A percentile compares a stretch with the other conserved stretches of the same genome.
Evolutionary conservation across 768 basidiomycete genomes (phyloP).

Genomic region (Leccinum aurantiacum): DNA sequence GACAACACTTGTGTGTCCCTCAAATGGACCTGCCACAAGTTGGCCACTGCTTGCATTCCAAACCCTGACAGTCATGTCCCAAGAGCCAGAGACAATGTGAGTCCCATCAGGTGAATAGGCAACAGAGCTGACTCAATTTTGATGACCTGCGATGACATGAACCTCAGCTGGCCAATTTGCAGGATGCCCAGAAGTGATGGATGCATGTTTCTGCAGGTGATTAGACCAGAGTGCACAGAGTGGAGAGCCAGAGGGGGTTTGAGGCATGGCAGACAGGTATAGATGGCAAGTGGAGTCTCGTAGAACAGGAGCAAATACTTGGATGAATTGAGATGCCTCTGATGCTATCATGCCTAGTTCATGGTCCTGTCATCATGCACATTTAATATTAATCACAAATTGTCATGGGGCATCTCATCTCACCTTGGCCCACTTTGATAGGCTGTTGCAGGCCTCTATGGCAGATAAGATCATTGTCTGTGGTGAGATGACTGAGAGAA

Average conservation of each 20-base stretch:
- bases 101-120: not conserved
- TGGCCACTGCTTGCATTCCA: no score
- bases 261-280: no score
- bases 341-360: not conserved
- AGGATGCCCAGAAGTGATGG: no score
- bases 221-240: no score
- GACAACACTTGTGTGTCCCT: no score
- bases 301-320: no score
- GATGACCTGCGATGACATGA: not conserved
- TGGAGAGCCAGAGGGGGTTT: no score
- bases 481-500: no score
- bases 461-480: not conserved
- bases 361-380: not conserved
- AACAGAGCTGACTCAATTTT: not conserved
- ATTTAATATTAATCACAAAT: not conserved
- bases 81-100: not conserved
- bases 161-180: not conserved
- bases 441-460: not conserved
- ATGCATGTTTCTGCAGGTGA: no score
- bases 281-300: no score
- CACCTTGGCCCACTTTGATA: not conserved
- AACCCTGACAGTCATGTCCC: not conserved
- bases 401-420: not conserved
- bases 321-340: no score
- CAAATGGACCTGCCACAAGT: no score